Conservation (phyloP, 2,329 filamentous ascomycete species). For the Botryosphaeria dothidea region DNA sequence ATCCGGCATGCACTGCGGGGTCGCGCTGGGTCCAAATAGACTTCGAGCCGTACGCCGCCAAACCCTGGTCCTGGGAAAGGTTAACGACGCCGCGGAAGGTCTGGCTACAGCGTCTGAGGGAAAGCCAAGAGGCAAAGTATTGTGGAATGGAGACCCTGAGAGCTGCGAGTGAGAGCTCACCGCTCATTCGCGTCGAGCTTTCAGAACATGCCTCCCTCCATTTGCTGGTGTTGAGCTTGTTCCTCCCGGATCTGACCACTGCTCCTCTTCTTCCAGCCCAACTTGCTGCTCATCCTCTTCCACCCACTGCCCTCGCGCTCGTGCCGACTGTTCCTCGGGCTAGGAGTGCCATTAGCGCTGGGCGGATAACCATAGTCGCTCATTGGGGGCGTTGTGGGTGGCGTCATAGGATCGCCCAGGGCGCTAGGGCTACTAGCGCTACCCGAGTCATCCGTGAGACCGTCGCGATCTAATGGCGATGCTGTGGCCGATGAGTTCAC, state of each 20-base stretch:
- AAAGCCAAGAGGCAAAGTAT: neutral
- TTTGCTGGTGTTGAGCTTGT: constrained; percentile 12
- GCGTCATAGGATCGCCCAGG: constrained; percentile 57
- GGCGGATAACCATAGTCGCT: constrained; percentile 26
- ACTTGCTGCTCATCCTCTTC: constrained; percentile 43
- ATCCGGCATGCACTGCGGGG: constrained; percentile 8
- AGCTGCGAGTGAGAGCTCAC: neutral
- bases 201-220: constrained; percentile 20
- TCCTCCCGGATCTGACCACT: constrained; percentile 18
- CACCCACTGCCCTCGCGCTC: constrained; percentile 37
- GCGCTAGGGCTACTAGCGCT: constrained; percentile 42
- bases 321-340: constrained; percentile 38
- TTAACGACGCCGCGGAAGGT: constrained; percentile 8
- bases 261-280: constrained; percentile 39
- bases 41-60: constrained; percentile 6
- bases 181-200: neutral
- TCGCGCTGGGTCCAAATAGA: constrained; percentile 4
- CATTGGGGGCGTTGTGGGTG: constrained; percentile 69
- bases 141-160: constrained; percentile 8
- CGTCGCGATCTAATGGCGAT: constrained; percentile 28
- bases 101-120: constrained; percentile 3
- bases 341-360: constrained; percentile 34
- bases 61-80: constrained; percentile 6
- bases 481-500: constrained; percentile 26
- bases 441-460: constrained; percentile 64